Evolutionary conservation across 305 asterid species (phyloP).

Genomic region (Euphrasia arctica): DNA sequence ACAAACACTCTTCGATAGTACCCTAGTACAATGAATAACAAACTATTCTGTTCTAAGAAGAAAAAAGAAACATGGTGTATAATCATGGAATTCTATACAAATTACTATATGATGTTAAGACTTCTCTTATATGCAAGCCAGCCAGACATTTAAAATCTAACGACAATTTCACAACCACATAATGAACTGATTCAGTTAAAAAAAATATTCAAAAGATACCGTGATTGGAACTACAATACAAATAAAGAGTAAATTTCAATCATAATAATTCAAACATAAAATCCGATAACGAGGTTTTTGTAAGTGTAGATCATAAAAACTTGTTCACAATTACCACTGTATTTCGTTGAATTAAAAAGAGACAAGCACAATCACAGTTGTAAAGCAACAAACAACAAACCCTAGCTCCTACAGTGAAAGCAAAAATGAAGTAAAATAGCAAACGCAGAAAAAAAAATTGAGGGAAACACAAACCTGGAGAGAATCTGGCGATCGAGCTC

Average conservation of each 20-base stretch:
- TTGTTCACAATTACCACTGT: neutral
- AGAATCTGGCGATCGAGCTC: conserved; percentile 89
- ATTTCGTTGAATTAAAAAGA: conserved; percentile 1
- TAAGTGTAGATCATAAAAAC: neutral
- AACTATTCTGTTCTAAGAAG: neutral
- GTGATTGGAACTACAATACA: neutral
- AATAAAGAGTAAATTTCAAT: neutral
- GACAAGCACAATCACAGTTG: conserved; percentile 7
- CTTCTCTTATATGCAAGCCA: neutral
- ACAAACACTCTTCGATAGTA: neutral
- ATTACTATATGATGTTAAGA: neutral
- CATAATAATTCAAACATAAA: neutral
- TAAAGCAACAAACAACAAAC: conserved; percentile 17
- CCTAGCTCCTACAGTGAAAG: conserved; percentile 27
- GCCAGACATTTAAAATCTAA: neutral
- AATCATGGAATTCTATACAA: neutral
- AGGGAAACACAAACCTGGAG: conserved; percentile 48
- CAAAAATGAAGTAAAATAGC: conserved; percentile 5
- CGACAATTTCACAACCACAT: neutral
- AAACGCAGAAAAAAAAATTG: neutral
- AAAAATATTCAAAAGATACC: too few species aligned
- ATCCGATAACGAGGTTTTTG: neutral
- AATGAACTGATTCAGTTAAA: neutral
- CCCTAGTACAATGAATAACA: neutral
- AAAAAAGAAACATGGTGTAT: neutral